phyloP scores from a whole-genome alignment of 345 rosid genomes.

The Populus ilicifolia region DNA sequence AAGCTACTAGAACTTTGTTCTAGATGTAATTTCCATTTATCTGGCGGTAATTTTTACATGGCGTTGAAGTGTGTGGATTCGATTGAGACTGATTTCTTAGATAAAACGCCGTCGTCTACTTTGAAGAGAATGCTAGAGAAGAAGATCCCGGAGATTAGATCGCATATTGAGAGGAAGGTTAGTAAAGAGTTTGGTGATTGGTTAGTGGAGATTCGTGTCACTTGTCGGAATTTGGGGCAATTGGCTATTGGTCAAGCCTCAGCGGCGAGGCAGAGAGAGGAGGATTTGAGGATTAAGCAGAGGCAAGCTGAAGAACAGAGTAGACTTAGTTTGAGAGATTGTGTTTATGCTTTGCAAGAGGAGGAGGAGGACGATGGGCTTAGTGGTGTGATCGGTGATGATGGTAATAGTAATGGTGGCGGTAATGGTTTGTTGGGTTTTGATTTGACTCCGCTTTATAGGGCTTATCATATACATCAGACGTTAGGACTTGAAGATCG shows the following conservation, averaged over 20 bases:
- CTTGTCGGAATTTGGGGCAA: constrained; percentile 85
- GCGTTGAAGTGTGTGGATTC: constrained; percentile 78
- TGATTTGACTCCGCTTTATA: constrained; percentile 80
- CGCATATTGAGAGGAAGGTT: constrained; percentile 75
- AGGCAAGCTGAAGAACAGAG: constrained; percentile 95
- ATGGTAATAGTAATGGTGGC: constrained; percentile 45
- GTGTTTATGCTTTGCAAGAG: constrained; percentile 76
- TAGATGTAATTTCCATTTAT: constrained; percentile 67
- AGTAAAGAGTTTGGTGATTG: constrained; percentile 88
- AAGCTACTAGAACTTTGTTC: constrained; percentile 75
- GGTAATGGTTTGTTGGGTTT: constrained; percentile 53
- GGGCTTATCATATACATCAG: constrained; percentile 89
- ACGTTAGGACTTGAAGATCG: constrained; percentile 80
- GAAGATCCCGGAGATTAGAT: constrained; percentile 76
- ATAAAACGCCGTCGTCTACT: constrained; percentile 65
- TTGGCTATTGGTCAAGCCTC: constrained; percentile 96
- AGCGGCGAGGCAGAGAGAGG: constrained; percentile 85
- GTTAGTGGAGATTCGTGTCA: constrained; percentile 96
- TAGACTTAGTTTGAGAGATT: constrained; percentile 79
- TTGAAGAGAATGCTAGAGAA: constrained; percentile 79
- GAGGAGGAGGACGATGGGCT: constrained; percentile 63
- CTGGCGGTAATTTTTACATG: constrained; percentile 68
- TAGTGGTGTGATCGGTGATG: constrained; percentile 33
- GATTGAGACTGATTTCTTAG: constrained; percentile 61
- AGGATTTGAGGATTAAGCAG: constrained; percentile 92